Conservation (phyloP, 129 eudicot genomes). For the Gnaphalium uliginosum region DNA sequence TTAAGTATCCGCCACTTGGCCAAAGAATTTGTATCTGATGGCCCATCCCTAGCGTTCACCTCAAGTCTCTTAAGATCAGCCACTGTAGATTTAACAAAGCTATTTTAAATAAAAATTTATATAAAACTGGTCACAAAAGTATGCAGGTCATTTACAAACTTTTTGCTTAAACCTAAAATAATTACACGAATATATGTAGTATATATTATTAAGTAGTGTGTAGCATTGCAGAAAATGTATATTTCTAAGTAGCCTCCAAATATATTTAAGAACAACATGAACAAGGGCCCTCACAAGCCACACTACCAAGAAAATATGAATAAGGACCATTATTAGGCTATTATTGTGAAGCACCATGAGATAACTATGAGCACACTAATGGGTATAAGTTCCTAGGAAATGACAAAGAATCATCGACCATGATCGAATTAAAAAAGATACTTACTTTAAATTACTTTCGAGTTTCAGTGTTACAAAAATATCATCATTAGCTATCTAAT, state of each 20-base stretch:
- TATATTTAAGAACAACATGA: neutral
- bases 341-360: neutral
- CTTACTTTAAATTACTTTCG: neutral
- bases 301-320: neutral
- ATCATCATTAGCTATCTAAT: neutral
- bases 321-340: neutral
- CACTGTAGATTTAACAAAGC: slow-evolving; percentile 52
- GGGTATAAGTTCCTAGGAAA: neutral
- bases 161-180: neutral
- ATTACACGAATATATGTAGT: neutral
- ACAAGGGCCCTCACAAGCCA: slow-evolving; percentile 13
- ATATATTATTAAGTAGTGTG: neutral
- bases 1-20: slow-evolving; percentile 97
- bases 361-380: neutral
- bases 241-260: neutral
- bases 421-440: neutral
- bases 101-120: neutral
- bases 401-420: neutral
- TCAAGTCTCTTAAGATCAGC: slow-evolving; percentile 87
- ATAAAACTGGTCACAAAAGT: neutral
- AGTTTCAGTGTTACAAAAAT: neutral
- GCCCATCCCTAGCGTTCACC: slow-evolving; percentile 84
- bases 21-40: slow-evolving; percentile 81
- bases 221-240: neutral
- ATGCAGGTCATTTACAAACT: neutral